Base-by-base conservation (phyloP, 208 protist species). In the Acanthamoeba polyphaga region DNA sequence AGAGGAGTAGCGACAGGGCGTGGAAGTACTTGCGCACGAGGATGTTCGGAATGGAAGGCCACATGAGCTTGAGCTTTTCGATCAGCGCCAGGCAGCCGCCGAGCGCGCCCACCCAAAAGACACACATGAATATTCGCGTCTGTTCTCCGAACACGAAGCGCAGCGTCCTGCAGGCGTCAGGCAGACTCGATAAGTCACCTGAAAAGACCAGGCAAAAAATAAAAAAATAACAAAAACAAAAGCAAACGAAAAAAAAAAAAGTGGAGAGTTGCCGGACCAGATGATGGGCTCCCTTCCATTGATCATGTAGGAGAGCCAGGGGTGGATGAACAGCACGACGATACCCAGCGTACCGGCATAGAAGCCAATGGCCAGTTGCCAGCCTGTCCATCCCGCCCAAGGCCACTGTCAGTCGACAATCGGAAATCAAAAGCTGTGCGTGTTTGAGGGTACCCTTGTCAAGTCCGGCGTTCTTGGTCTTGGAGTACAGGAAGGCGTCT, bases 11-110 rank as follows among this genome's bases (percentile, higher is more conserved):
- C 22, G 85, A 46, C 32, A 92, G 85, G 13, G 60, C 58, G 60
- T 92, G 85, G 60, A 72, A 92, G 34, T 62, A 62, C 85, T 92
- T 92, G 58, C 85, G 51, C 29, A 72, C 85, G 29, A 92, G 51
- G 49, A 92, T 70, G 29, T 70, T 62, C 13, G 85, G 85, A 34
- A 92, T 53, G n/a, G 78, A 53, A 10, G 43, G 49, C 51, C 78
- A 62, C 49, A 88, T 17, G n/a, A 62, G 29, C 49, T 88, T 62
- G 51, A 88, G 78, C 43, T 43, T 64, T 22, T 53, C 78, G 78
- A 88, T 88, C 46, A 88, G 78, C 46, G 34, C 29, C 51, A 88
- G 51, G n/a, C 49, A 88, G 29, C 43, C 78, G 43, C 43, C 78
- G 43, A 88, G 51, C 4, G 51, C 78, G 78, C 49, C 24, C 51